Conservation (phyloP, 2,329 filamentous ascomycete species). For the Cladosporium sphaerospermum region DNA sequence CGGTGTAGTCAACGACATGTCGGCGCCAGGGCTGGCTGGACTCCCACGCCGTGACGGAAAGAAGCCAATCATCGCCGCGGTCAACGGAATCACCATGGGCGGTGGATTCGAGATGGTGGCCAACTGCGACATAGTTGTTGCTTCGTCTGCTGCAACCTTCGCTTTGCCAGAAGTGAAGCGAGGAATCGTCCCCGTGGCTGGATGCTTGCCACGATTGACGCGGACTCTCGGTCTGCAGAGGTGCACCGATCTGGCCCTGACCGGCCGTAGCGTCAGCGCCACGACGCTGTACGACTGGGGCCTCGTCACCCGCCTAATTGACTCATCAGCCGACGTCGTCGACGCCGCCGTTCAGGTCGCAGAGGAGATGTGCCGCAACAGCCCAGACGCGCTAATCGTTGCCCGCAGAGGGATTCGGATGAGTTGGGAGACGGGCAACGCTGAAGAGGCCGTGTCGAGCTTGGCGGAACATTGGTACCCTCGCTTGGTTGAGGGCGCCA, state of each 20-base stretch:
- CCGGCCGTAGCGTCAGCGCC: conserved; percentile 41
- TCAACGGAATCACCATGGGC: conserved; percentile 53
- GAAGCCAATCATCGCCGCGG: conserved; percentile 55
- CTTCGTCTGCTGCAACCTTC: conserved; percentile 46
- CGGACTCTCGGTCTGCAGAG: conserved; percentile 44
- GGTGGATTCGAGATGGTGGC: conserved; percentile 53
- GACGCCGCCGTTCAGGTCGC: conserved; percentile 34
- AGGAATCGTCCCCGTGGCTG: conserved; percentile 49
- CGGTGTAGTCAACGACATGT: conserved; percentile 22
- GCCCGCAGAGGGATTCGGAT: conserved; percentile 36
- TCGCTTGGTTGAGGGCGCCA: conserved; percentile 39
- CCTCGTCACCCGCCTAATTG: conserved; percentile 29
- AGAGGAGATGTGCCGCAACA: conserved; percentile 30
- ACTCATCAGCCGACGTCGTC: conserved; percentile 30
- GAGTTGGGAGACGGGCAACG: conserved; percentile 37
- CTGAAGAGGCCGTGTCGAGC: conserved; percentile 35
- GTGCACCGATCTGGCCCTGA: conserved; percentile 45
- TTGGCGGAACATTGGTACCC: conserved; percentile 39
- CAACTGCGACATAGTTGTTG: conserved; percentile 51
- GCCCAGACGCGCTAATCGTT: conserved; percentile 36
- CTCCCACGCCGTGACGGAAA: conserved; percentile 52
- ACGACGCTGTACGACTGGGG: conserved; percentile 37
- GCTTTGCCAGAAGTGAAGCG: conserved; percentile 49
- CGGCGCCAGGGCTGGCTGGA: conserved; percentile 47
- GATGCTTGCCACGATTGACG: conserved; percentile 47